These are phyloP conservation scores for Xylaria sp. DNA, from an alignment of 2,329 filamentous ascomycete genomes.

Conservation along the genomic window DNA sequence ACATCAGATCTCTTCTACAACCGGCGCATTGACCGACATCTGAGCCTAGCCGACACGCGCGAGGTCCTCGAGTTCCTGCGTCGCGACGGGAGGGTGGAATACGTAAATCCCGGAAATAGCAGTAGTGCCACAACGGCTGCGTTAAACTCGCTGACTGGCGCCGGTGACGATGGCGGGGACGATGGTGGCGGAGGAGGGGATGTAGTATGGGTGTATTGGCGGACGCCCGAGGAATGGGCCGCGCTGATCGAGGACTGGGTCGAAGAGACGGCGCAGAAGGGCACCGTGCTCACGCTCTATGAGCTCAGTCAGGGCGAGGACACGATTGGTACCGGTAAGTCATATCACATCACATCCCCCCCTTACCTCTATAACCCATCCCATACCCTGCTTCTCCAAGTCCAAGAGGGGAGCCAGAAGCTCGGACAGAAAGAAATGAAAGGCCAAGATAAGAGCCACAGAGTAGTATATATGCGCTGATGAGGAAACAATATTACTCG, in stretches of 20 bases:
- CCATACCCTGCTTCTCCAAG: neutral
- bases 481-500: neutral
- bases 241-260: constrained; percentile 78
- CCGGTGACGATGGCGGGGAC: constrained; percentile 21
- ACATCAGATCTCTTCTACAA: constrained; percentile 62
- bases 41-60: constrained; percentile 57
- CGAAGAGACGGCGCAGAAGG: constrained; percentile 87
- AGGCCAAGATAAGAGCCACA: neutral
- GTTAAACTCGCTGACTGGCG: constrained; percentile 29
- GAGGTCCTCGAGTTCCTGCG: constrained; percentile 66
- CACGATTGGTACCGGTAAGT: constrained; percentile 69
- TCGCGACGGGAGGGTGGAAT: constrained; percentile 69
- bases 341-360: neutral
- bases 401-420: neutral
- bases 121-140: neutral
- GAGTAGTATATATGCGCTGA: constrained; percentile 9
- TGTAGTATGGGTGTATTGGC: constrained; percentile 81
- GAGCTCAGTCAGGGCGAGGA: constrained; percentile 89
- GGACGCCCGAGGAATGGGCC: constrained; percentile 89
- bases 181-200: constrained; percentile 49
- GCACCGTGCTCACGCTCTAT: constrained; percentile 87
- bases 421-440: neutral
- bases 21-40: constrained; percentile 55
- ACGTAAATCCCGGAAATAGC: constrained; percentile 48
- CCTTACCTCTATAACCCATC: neutral